Percentiles rank a stretch among this genome's conserved stretches.
Evolutionary conservation across 371 early-diverging fungal genomes (phyloP).

Genomic region (Syncephalastrum contaminatum): DNA sequence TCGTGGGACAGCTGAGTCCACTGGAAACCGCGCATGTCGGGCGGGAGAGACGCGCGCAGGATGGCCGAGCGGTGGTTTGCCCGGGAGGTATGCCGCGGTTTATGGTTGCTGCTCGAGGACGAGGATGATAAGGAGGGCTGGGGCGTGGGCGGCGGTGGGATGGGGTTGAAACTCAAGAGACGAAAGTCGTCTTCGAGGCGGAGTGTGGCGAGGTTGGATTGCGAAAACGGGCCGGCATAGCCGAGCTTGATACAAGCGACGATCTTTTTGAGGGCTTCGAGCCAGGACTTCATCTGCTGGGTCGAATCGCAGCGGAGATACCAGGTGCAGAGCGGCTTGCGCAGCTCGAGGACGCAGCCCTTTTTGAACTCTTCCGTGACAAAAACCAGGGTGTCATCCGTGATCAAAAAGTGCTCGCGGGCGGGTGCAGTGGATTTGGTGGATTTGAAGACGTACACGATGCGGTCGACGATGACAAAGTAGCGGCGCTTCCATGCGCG

Average conservation of each 20-base stretch:
- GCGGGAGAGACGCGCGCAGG: constrained; percentile 1
- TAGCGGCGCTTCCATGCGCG: constrained; percentile 43
- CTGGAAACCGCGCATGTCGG: neutral
- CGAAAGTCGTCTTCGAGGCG: constrained; percentile 34
- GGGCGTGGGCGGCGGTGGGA: constrained; percentile 1
- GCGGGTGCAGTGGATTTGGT: constrained; percentile 31
- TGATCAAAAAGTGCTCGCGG: constrained; percentile 40
- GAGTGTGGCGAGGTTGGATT: constrained; percentile 16
- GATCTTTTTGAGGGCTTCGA: constrained; percentile 42
- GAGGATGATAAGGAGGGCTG: neutral
- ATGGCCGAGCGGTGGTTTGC: constrained; percentile 3
- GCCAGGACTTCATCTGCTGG: constrained; percentile 34
- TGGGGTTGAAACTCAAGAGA: constrained; percentile 20
- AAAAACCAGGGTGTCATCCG: constrained; percentile 45
- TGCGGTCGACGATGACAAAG: constrained; percentile 28
- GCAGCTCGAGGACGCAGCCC: constrained; percentile 37
- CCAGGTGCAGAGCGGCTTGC: constrained; percentile 42
- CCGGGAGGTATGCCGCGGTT: neutral
- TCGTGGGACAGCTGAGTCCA: neutral
- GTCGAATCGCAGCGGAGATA: constrained; percentile 39
- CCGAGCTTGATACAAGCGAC: constrained; percentile 40
- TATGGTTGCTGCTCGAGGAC: neutral
- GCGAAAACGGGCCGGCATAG: constrained; percentile 22
- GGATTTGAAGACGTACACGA: constrained; percentile 37
- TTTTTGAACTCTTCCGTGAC: constrained; percentile 47